A percentile compares a stretch with the other conserved stretches of the same genome.
phyloP scores from a whole-genome alignment of 108 stramenopile genomes.

The Conticribra guillardii region DNA sequence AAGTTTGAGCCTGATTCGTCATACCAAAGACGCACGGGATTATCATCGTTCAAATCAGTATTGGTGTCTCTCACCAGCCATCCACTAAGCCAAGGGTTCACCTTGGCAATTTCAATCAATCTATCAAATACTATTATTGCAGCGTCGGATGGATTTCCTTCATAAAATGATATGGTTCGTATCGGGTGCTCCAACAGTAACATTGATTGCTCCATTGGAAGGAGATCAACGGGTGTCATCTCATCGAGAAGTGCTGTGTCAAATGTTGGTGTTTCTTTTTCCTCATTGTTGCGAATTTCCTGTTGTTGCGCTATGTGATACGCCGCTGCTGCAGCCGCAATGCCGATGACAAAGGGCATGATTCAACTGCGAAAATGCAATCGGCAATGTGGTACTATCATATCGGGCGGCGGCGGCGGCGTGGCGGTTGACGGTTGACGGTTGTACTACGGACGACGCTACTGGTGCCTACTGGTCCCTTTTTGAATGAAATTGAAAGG shows the following conservation, averaged over 20 bases:
- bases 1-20: conserved; percentile 1
- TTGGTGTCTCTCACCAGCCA: not conserved
- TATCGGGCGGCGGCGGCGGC: no score
- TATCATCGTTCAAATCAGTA: not conserved
- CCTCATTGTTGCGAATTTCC: not conserved
- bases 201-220: not conserved
- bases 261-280: not conserved
- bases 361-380: no score
- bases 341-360: not conserved
- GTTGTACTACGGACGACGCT: no score
- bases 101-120: not conserved
- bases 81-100: not conserved
- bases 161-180: not conserved
- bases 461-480: no score
- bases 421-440: no score
- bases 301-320: conserved; percentile 1
- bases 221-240: not conserved
- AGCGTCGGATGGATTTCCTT: not conserved
- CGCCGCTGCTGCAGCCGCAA: conserved; percentile 9
- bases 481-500: no score
- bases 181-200: not conserved
- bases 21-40: conserved; percentile 17
- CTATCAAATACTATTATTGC: not conserved
- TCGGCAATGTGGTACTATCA: no score
- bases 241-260: conserved; percentile 1